Percentiles rank a stretch among this genome's conserved stretches.
Conservation (phyloP, 371 early-diverging fungal species). For the Choanephora cucurbitarum region DNA sequence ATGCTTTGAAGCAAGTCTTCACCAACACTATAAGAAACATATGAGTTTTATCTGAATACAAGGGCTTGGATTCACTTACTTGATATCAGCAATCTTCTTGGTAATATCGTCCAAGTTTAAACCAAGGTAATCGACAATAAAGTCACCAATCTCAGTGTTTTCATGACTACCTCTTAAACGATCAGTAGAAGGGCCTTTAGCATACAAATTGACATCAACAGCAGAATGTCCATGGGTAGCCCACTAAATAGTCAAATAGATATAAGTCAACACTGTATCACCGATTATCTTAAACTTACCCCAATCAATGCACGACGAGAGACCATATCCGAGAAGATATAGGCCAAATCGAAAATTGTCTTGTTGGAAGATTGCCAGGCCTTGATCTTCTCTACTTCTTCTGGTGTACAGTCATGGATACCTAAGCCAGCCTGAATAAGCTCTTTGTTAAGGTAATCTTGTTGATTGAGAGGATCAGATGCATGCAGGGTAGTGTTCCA, state of each 20-base stretch:
- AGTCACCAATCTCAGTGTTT: slow-evolving; percentile 87
- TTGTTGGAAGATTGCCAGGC: slow-evolving; percentile 32
- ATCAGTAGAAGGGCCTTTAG: slow-evolving; percentile 58
- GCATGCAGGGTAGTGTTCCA: slow-evolving; percentile 12
- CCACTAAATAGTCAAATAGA: slow-evolving; percentile 58
- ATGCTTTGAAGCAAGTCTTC: neutral
- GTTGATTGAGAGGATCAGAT: neutral
- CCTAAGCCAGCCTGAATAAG: slow-evolving; percentile 68
- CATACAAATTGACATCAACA: slow-evolving; percentile 92
- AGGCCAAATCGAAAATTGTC: slow-evolving; percentile 39
- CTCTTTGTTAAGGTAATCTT: slow-evolving; percentile 30
- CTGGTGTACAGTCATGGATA: slow-evolving; percentile 63
- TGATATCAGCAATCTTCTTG: slow-evolving; percentile 16
- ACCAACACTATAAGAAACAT: neutral
- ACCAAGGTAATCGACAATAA: slow-evolving; percentile 63
- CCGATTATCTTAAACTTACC: slow-evolving; percentile 30
- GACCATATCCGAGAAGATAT: slow-evolving; percentile 68
- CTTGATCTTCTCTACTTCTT: slow-evolving; percentile 52
- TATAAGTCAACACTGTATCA: neutral
- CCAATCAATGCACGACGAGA: slow-evolving; percentile 75
- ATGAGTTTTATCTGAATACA: no score
- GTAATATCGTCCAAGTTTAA: slow-evolving; percentile 71
- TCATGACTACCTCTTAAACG: slow-evolving; percentile 70
- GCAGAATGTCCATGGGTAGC: slow-evolving; percentile 91
- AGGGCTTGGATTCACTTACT: no score